These are phyloP conservation scores for Martiniozyma asiatica DNA, from an alignment of 1,139 yeast species.

Conservation along the genomic window DNA sequence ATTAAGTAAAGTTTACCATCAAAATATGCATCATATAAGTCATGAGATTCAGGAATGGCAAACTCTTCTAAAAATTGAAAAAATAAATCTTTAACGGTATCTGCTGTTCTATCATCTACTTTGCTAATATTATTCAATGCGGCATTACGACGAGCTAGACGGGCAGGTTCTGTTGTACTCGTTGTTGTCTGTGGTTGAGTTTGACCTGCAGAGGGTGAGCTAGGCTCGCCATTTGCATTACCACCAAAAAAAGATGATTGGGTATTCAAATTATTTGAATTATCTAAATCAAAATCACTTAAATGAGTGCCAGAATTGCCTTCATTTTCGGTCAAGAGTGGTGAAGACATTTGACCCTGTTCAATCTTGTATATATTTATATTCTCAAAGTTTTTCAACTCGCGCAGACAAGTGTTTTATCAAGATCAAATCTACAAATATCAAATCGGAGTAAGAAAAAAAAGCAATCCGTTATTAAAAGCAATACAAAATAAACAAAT, in stretches of 20 bases:
- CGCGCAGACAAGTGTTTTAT: too few relatives aligned
- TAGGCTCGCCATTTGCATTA: neutral
- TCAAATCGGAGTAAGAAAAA: too few relatives aligned
- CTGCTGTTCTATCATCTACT: constrained; percentile 86
- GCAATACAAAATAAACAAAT: neutral
- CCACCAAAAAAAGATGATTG: constrained; percentile 10
- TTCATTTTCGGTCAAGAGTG: constrained; percentile 9
- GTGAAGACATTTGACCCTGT: constrained; percentile 14
- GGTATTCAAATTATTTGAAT: constrained; percentile 4
- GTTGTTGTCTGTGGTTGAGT: constrained; percentile 1
- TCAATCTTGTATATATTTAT: too few relatives aligned
- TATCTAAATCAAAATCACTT: constrained; percentile 12
- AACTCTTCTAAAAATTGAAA: constrained; percentile 72
- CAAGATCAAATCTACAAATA: too few relatives aligned
- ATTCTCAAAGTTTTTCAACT: too few relatives aligned
- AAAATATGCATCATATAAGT: constrained; percentile 28
- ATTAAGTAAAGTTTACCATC: constrained; percentile 57
- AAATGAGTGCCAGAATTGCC: constrained; percentile 8
- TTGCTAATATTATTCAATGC: constrained; percentile 64
- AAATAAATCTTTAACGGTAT: constrained; percentile 83
- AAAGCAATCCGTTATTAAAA: too few relatives aligned
- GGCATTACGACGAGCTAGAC: constrained; percentile 28
- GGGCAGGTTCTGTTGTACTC: constrained; percentile 13
- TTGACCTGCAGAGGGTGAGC: constrained; percentile 1
- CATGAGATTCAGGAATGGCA: constrained; percentile 28